Evolutionary conservation across 495 filamentous ascomycete species (phyloP).

Genomic region (Aspergillus cristatus): DNA sequence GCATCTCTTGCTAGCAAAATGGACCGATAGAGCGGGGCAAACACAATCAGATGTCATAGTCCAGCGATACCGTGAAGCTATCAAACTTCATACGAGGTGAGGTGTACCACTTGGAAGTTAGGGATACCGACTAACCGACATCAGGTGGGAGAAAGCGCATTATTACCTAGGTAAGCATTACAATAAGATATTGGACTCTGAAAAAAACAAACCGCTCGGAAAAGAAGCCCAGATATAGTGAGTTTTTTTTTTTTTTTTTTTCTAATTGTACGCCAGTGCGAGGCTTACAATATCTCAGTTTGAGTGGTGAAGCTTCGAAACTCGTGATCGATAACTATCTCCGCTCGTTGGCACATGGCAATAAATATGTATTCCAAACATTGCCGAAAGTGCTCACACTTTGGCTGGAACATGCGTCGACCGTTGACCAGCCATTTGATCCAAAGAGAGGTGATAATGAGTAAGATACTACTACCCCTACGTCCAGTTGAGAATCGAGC

Average conservation of each 20-base stretch:
- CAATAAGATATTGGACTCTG: conserved; percentile 88
- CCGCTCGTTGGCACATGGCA: conserved; percentile 73
- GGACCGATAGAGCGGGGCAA: conserved; percentile 87
- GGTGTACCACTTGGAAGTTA: too few relatives aligned
- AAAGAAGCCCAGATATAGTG: conserved; percentile 51
- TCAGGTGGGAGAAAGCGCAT: conserved; percentile 88
- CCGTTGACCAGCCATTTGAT: conserved; percentile 58
- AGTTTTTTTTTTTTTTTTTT: conserved; percentile 4
- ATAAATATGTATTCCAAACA: conserved; percentile 92
- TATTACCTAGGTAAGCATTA: conserved; percentile 97
- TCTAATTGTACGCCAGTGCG: not conserved
- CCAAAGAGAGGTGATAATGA: conserved; percentile 54
- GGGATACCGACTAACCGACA: conserved; percentile 7
- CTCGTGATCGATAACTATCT: conserved; percentile 90
- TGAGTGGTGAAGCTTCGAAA: conserved; percentile 73
- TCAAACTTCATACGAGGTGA: conserved; percentile 35
- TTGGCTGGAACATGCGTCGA: conserved; percentile 84
- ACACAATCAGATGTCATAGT: conserved; percentile 71
- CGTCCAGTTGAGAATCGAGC: too few relatives aligned
- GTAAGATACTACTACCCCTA: too few relatives aligned
- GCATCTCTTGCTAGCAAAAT: conserved; percentile 85
- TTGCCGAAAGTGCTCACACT: conserved; percentile 83
- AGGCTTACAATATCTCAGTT: conserved; percentile 13
- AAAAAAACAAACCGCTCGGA: conserved; percentile 62
- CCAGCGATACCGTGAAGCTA: conserved; percentile 67